Evolutionary conservation across 23 red algal species (phyloP).

Genomic region (Agarophyton chilense): DNA sequence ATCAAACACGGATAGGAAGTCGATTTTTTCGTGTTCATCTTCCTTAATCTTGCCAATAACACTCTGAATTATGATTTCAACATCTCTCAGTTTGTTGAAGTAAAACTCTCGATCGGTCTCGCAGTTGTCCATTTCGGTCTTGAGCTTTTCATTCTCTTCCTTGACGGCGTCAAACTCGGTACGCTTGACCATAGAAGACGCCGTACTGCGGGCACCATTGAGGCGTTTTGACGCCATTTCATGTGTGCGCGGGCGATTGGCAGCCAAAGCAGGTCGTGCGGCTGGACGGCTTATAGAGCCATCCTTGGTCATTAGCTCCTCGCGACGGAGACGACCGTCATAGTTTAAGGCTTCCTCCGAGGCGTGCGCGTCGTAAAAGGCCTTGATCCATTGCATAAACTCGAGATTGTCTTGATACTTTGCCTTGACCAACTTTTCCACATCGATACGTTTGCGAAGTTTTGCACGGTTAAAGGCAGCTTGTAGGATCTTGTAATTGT

Average conservation of each 20-base stretch:
- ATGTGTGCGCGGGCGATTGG: neutral
- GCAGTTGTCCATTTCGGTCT: constrained; percentile 47
- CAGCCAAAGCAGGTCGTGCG: neutral
- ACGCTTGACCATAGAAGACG: neutral
- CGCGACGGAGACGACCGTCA: constrained; percentile 45
- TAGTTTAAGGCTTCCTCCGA: constrained; percentile 57
- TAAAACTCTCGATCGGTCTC: constrained; percentile 94
- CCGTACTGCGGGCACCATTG: neutral
- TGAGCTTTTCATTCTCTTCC: constrained; percentile 73
- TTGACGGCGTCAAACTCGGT: constrained; percentile 13
- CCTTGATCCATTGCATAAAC: constrained; percentile 98
- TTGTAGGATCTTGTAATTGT: constrained; percentile 98
- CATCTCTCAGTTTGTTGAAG: constrained; percentile 90
- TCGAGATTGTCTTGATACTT: constrained; percentile 96
- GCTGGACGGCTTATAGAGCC: neutral
- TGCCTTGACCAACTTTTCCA: constrained; percentile 88
- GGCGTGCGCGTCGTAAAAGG: constrained; percentile 76
- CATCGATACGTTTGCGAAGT: constrained; percentile 90
- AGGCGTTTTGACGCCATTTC: neutral
- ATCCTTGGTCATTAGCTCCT: constrained; percentile 16
- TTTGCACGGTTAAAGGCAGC: constrained; percentile 71
- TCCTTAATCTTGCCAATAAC: constrained; percentile 51
- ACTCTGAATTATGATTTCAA: constrained; percentile 86
- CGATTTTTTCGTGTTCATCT: neutral
- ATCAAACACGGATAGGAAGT: constrained; percentile 24